Evolutionary conservation across 2,329 filamentous ascomycete species (phyloP), one percentile per base, ranked within the genome.

Genomic region (Ascosphaera apis): DNA sequence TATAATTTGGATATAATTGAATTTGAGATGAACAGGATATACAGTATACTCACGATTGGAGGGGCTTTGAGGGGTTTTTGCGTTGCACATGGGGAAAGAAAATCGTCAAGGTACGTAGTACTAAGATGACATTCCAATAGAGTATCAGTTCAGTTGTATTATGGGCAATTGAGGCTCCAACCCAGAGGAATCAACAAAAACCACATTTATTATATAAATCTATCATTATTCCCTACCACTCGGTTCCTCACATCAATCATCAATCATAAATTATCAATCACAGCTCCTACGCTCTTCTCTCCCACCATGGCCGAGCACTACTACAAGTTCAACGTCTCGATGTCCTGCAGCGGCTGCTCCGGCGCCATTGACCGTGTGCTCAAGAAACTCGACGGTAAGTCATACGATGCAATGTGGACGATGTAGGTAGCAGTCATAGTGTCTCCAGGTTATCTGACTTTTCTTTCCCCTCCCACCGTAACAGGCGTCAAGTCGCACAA

Each of bases 261-360:
- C 4, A 4, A 31, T 6, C 13, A 4, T 4, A 4, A 31, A 31
- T 8, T 8, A 28, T 8, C 8, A 8, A n/a, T 15, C 30, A 36
- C 33, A 18, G 28, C 27, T 37, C 25, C 23, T 33, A 35, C 35
- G 50, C 34, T 18, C 16, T 19, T 12, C 21, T 23, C 38, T 34
- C 23, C 39, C 49, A 65, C 45, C 49, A 83, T 84, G 78, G 62
- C 73, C 40, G 72, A 76, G 48, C 82, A 92, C 65, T 80, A 72
- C 47, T 95, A 95, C 76, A 81, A 88, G 58, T 95, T 95, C 67
- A 75, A 84, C 59, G 72, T 95, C 56, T 67, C 64, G 58, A 98
- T 98, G 88, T 78, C 66, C 66, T 98, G 88, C 63, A 72, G 80
- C 53, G 88, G 88, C 56, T 98, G 88, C 74, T 93, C 84, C 33